Conservation (phyloP, 352 stramenopile genomes). For the Pythium oligandrum region DNA sequence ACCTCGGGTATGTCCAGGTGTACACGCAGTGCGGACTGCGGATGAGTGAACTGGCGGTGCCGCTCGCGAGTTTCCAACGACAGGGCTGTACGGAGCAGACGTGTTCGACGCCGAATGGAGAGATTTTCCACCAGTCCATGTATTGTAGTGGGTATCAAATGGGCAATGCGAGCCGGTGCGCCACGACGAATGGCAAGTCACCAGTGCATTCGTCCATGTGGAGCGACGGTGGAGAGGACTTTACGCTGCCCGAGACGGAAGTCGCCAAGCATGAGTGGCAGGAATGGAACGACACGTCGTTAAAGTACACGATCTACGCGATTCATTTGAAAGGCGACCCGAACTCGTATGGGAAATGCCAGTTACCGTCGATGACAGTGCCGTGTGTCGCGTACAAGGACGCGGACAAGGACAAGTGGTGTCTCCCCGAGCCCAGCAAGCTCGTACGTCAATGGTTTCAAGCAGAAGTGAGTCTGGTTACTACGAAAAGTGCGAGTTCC, state of each 20-base stretch:
- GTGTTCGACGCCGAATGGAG: conserved; percentile 29
- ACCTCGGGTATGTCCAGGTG: conserved; percentile 27
- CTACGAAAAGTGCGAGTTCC: conserved; percentile 1
- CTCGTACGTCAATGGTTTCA: conserved; percentile 37
- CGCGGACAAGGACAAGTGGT: conserved; percentile 17
- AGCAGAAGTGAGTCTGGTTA: conserved; percentile 13
- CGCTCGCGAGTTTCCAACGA: conserved; percentile 16
- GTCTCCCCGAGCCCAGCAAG: conserved; percentile 20
- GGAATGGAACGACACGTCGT: conserved; percentile 2
- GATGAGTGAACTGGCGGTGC: conserved; percentile 40
- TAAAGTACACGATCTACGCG: conserved; percentile 22
- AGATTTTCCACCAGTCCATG: conserved; percentile 22
- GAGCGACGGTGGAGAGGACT: conserved; percentile 32
- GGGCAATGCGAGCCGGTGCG: conserved; percentile 17
- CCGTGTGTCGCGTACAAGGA: conserved; percentile 29
- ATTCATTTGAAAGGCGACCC: conserved; percentile 34
- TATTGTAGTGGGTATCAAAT: conserved; percentile 19
- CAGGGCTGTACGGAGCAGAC: conserved; percentile 26
- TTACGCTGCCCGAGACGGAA: conserved; percentile 27
- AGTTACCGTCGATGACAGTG: conserved; percentile 37
- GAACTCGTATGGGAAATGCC: conserved; percentile 39
- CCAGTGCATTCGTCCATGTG: conserved; percentile 42
- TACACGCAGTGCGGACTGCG: conserved; percentile 31
- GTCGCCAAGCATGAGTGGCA: conserved; percentile 30
- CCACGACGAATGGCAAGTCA: conserved; percentile 8